Base-by-base conservation (phyloP, 805 yeast genomes). In the Lipomyces sp. region DNA sequence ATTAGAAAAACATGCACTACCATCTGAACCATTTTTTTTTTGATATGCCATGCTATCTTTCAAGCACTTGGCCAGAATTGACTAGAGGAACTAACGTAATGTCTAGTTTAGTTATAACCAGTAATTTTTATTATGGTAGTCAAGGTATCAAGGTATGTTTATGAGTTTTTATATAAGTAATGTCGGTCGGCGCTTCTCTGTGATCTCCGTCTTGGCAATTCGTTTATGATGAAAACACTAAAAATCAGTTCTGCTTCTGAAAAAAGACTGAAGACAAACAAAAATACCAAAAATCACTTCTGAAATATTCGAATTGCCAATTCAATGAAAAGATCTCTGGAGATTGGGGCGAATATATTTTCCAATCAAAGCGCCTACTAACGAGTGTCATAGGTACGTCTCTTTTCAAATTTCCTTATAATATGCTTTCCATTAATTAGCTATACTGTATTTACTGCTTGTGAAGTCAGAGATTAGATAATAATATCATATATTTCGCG, bases 191-290 rank as follows among this genome's bases (percentile, higher is more conserved):
- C 24, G 48, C 39, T 32, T 11, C 8, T 30, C n/a, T 29, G 18
- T 4, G 55, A 42, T 53, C 71, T 73, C 7, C 39, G 10, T 53
- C 35, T 15, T 55, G 80, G 73, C 73, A 69, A n/a, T 51, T 24
- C 13, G 29, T 51, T 51, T 51, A 81, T 87, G 92, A 88, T 88
- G 92, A 88, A 78, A 79, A 80, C 78, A 53, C 48, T 33, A n/a
- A 73, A 75, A 75, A 73, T 90, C 97, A 91, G 97, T 91, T 91
- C 97, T 91, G 97, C 97, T 91, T 91, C 97, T 91, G 97, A 91
- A 83, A 91, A 83, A 85, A 82, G 79, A 51, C 30, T 62, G 67
- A 63, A 59, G 69, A 66, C 60, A 62, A 65, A 45, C 66, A 60
- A 60, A 62, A 48, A 61, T 63, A 58, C 65, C 65, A 62, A 65